Conservation (phyloP, 352 stramenopile species). For the Phytophthora hibernalis region DNA sequence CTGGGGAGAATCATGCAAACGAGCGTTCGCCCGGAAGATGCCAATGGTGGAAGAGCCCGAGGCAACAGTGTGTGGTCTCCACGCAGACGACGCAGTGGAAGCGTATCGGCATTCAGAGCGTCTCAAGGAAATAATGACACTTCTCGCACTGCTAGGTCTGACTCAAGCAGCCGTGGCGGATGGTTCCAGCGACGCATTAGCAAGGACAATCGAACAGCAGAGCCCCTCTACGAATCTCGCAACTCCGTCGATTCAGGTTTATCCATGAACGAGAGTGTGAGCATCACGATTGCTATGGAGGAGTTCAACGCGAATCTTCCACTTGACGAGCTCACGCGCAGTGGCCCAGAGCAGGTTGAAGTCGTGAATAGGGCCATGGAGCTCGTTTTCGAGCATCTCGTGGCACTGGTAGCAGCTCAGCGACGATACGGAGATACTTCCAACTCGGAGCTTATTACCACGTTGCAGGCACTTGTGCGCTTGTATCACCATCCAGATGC, state of each 20-base stretch:
- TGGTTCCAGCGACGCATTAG: constrained; percentile 50
- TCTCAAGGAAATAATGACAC: constrained; percentile 29
- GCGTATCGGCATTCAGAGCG: constrained; percentile 24
- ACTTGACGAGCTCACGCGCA: constrained; percentile 45
- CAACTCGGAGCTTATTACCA: constrained; percentile 49
- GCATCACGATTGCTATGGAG: constrained; percentile 53
- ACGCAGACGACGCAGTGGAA: constrained; percentile 20
- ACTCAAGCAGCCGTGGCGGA: constrained; percentile 24
- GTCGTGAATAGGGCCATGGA: constrained; percentile 56
- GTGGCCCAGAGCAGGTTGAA: constrained; percentile 37
- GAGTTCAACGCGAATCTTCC: constrained; percentile 64
- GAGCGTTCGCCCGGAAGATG: constrained; percentile 21
- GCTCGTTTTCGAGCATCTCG: constrained; percentile 56
- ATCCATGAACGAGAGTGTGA: constrained; percentile 61
- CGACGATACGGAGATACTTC: constrained; percentile 45
- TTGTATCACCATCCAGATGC: constrained; percentile 55
- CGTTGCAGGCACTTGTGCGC: constrained; percentile 60
- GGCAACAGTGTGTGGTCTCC: constrained; percentile 36
- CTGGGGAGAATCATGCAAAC: constrained; percentile 59
- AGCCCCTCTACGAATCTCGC: constrained; percentile 42
- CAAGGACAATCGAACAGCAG: constrained; percentile 37
- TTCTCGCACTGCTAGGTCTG: constrained; percentile 6
- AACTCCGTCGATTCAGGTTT: constrained; percentile 57
- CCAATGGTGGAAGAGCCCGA: constrained; percentile 16
- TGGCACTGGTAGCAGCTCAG: constrained; percentile 41